Evolutionary conservation across 306 rosid species (phyloP).

Genomic region (Cucurbita argyrosperma): DNA sequence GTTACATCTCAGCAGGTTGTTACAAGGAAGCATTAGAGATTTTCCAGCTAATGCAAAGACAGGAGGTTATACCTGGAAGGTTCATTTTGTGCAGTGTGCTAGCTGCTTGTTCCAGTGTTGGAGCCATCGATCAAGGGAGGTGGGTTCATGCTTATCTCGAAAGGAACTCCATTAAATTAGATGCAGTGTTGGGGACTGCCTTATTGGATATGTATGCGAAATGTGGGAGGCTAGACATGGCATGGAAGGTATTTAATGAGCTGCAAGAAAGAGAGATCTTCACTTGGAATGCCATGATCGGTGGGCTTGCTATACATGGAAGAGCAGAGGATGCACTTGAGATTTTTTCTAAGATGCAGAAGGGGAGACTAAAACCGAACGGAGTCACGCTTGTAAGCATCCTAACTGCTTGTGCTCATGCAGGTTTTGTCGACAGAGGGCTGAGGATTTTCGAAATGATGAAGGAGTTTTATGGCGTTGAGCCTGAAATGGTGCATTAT

Average conservation of each 20-base stretch:
- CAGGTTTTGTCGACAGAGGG: conserved; percentile 34
- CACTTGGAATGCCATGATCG: conserved; percentile 63
- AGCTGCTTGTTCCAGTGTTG: conserved; percentile 44
- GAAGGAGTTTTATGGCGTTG: conserved; percentile 25
- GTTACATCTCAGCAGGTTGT: conserved; percentile 30
- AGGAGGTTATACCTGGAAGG: conserved; percentile 22
- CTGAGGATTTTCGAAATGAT: conserved; percentile 24
- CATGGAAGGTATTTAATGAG: conserved; percentile 47
- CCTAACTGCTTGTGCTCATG: conserved; percentile 49
- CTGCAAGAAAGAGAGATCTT: conserved; percentile 27
- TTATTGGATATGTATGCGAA: conserved; percentile 50
- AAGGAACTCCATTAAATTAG: conserved; percentile 26
- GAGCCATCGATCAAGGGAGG: conserved; percentile 46
- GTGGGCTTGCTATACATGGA: conserved; percentile 44
- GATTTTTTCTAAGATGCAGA: conserved; percentile 34
- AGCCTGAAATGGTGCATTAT: conserved; percentile 41
- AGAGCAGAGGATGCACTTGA: conserved; percentile 37
- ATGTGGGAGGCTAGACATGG: conserved; percentile 47
- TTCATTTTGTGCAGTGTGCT: conserved; percentile 33
- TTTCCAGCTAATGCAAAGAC: conserved; percentile 32
- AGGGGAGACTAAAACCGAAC: conserved; percentile 27
- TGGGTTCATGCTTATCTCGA: conserved; percentile 40
- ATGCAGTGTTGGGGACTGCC: conserved; percentile 44
- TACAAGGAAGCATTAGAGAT: conserved; percentile 46
- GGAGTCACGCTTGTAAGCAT: conserved; percentile 26